Percentiles rank a stretch among this genome's conserved stretches.
These are phyloP conservation scores for Pascua guehoae DNA, from an alignment of 1,284 basidiomycete species.

Conservation along the genomic window DNA sequence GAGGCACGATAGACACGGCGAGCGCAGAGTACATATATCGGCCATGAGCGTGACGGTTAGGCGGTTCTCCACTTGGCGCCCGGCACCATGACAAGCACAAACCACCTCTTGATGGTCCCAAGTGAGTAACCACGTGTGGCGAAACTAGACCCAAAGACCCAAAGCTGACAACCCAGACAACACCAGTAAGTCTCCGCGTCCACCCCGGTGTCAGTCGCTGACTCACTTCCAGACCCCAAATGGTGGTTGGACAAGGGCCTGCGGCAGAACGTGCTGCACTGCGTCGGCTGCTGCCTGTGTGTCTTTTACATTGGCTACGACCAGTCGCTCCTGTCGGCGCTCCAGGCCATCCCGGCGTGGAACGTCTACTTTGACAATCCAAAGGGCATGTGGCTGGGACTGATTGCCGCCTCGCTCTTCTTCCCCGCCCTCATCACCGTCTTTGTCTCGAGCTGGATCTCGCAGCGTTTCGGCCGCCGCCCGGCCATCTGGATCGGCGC, in stretches of 20 bases:
- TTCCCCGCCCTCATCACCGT: conserved; percentile 26
- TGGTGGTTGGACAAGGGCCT: conserved; percentile 33
- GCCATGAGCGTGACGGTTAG: too few species aligned
- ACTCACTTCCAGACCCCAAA: conserved; percentile 25
- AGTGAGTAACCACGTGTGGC: not conserved
- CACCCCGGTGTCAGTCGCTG: not conserved
- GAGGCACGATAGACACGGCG: too few species aligned
- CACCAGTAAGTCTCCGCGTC: too few species aligned
- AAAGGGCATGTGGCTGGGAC: conserved; percentile 23
- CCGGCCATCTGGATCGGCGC: conserved; percentile 26
- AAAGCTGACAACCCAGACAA: not conserved
- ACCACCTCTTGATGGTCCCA: conserved; percentile 3
- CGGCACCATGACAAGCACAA: not conserved
- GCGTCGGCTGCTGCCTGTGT: conserved; percentile 21
- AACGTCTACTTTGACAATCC: conserved; percentile 28
- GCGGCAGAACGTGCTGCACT: conserved; percentile 25
- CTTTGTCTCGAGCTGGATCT: conserved; percentile 22
- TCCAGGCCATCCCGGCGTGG: conserved; percentile 26
- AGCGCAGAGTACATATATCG: too few species aligned
- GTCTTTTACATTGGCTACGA: conserved; percentile 30
- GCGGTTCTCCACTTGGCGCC: not conserved
- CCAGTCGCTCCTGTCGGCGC: conserved; percentile 23
- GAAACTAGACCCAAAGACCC: too few species aligned
- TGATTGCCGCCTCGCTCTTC: conserved; percentile 26
- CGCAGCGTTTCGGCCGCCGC: conserved; percentile 22